These are phyloP conservation scores for Lithocarpus polystachyus DNA, from an alignment of 306 rosid genomes.

Conservation along the genomic window DNA sequence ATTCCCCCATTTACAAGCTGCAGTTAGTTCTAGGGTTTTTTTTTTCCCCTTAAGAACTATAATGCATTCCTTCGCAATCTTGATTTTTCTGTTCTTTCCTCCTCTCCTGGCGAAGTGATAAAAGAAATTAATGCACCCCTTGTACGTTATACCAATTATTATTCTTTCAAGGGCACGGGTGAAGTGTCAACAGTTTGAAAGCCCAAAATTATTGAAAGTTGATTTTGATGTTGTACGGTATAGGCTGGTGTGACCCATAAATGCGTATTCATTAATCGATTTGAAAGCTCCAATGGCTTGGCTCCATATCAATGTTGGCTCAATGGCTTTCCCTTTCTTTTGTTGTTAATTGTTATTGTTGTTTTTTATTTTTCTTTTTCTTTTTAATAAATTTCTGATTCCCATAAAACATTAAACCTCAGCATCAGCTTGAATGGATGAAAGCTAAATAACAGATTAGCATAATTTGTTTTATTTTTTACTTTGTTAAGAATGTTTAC, in stretches of 20 bases:
- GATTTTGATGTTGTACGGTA: not conserved
- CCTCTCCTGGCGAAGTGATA: not conserved
- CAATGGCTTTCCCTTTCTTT: not conserved
- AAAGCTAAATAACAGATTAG: not conserved
- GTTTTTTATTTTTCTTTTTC: not conserved
- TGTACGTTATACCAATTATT: not conserved
- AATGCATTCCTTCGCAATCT: no score
- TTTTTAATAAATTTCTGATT: not conserved
- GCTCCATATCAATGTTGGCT: not conserved
- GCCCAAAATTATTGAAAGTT: conserved; percentile 4
- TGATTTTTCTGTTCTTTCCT: not conserved
- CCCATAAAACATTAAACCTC: not conserved
- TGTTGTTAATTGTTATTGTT: not conserved
- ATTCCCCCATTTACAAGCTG: no score
- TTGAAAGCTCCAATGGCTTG: not conserved
- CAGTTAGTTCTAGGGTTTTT: no score
- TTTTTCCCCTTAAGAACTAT: no score
- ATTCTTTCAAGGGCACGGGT: not conserved
- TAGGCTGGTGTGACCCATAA: conserved; percentile 1
- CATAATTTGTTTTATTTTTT: not conserved
- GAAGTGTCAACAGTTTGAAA: not conserved
- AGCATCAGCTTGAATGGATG: not conserved
- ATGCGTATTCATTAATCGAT: not conserved
- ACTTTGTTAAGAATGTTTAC: not conserved
- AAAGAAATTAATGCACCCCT: not conserved